Conservation (phyloP, 331 rosid genomes). For the Quercus tomentella region DNA sequence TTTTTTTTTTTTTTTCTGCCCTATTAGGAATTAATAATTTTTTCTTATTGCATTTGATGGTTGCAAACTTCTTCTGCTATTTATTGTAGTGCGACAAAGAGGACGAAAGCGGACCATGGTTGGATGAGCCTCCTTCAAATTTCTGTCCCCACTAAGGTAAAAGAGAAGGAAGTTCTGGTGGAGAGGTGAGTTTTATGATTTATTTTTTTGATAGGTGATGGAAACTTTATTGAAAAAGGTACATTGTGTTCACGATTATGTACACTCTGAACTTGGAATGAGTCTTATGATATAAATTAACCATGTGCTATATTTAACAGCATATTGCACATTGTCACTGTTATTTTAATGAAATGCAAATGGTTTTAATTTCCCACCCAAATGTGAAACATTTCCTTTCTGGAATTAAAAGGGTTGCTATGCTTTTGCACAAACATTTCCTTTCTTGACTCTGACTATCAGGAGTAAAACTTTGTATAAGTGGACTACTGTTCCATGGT, state of each 20-base stretch:
- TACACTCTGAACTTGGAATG: no score
- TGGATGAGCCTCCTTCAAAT: conserved; percentile 1
- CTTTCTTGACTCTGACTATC: background rate
- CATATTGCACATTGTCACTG: background rate
- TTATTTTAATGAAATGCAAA: background rate
- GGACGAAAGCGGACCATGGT: conserved; percentile 6
- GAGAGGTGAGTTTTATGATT: background rate
- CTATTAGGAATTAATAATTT: background rate
- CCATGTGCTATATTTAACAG: background rate
- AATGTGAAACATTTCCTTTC: no score
- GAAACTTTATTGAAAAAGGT: no score
- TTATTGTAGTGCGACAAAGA: background rate
- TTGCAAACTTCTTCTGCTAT: background rate
- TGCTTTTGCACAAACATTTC: background rate
- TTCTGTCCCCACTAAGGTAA: background rate
- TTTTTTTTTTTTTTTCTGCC: background rate
- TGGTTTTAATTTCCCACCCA: background rate
- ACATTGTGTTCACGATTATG: no score
- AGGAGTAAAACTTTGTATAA: background rate
- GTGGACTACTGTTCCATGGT: background rate
- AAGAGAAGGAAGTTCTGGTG: background rate
- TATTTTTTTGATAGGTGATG: no score
- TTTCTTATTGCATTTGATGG: background rate
- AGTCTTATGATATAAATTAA: background rate
- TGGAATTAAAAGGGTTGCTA: no score